Conservation (phyloP, 805 yeast species). For the Candida nanaspora region DNA sequence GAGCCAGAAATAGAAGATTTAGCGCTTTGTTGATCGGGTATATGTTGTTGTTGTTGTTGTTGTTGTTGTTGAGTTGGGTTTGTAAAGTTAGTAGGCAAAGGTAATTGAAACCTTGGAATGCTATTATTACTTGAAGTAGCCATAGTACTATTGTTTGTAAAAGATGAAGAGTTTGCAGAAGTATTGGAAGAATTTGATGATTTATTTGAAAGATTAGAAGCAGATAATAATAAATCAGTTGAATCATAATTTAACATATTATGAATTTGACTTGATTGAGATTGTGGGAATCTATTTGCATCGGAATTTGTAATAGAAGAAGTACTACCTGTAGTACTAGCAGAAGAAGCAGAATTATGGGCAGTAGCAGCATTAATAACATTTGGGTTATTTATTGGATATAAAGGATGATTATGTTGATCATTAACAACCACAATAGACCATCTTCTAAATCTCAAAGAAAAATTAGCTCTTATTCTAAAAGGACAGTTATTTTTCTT, state of each 20-base stretch:
- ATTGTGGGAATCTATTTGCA: too few species aligned
- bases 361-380: conserved; percentile 1
- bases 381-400: conserved; percentile 9
- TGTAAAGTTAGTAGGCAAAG: conserved; percentile 14
- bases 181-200: conserved; percentile 6
- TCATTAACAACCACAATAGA: conserved; percentile 54
- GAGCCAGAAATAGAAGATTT: not conserved
- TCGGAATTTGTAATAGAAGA: too few species aligned
- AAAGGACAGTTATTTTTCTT: conserved; percentile 45
- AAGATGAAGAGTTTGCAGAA: too few species aligned
- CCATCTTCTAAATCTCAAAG: conserved; percentile 48
- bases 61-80: conserved; percentile 2
- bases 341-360: not conserved
- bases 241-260: conserved; percentile 15
- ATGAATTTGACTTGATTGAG: not conserved
- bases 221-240: conserved; percentile 15
- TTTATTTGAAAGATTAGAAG: conserved; percentile 15
- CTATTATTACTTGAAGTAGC: not conserved
- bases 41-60: not conserved
- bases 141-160: conserved; percentile 7
- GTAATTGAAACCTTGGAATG: conserved; percentile 15
- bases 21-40: not conserved
- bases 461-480: conserved; percentile 55
- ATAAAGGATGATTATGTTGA: conserved; percentile 47
- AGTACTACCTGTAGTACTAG: too few species aligned